phyloP scores from a whole-genome alignment of 768 basidiomycete genomes.

The Plicaturopsis crispa region DNA sequence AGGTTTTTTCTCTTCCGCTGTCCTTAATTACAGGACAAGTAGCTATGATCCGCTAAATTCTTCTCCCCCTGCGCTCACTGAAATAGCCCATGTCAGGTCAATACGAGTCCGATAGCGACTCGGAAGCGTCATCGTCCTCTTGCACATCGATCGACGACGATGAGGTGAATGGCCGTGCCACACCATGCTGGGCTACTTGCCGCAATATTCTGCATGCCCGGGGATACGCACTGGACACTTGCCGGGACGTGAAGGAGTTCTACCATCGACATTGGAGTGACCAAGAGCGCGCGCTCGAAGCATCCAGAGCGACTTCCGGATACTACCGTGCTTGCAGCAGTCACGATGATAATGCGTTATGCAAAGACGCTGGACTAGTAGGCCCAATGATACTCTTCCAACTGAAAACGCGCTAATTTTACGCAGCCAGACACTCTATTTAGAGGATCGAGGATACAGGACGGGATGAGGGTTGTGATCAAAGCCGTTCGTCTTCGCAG shows the following conservation, averaged over 20 bases:
- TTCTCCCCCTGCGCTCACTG: no score
- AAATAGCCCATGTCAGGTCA: slow-evolving; percentile 12
- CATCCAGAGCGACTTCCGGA: slow-evolving; percentile 17
- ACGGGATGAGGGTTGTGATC: slow-evolving; percentile 48
- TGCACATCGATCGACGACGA: slow-evolving; percentile 46
- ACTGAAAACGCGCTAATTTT: slow-evolving; percentile 6
- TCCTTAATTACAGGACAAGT: no score
- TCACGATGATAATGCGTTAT: slow-evolving; percentile 52
- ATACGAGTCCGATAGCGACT: slow-evolving; percentile 18
- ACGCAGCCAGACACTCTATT: slow-evolving; percentile 65
- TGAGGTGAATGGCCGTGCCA: slow-evolving; percentile 49
- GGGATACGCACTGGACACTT: slow-evolving; percentile 64
- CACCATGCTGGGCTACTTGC: slow-evolving; percentile 58
- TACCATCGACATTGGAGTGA: slow-evolving; percentile 31
- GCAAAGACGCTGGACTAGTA: slow-evolving; percentile 67
- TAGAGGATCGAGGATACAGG: slow-evolving; percentile 47
- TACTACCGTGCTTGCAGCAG: slow-evolving; percentile 24
- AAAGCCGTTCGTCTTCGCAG: slow-evolving; percentile 63
- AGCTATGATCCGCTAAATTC: no score
- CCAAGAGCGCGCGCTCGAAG: slow-evolving; percentile 11
- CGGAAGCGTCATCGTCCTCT: slow-evolving; percentile 37
- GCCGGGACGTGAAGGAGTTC: slow-evolving; percentile 54
- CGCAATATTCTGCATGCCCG: slow-evolving; percentile 33
- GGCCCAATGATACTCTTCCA: slow-evolving; percentile 16
- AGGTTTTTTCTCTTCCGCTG: no score